phyloP scores from a whole-genome alignment of 192 early-diverging fungal species.

The Coemansia sp. region DNA sequence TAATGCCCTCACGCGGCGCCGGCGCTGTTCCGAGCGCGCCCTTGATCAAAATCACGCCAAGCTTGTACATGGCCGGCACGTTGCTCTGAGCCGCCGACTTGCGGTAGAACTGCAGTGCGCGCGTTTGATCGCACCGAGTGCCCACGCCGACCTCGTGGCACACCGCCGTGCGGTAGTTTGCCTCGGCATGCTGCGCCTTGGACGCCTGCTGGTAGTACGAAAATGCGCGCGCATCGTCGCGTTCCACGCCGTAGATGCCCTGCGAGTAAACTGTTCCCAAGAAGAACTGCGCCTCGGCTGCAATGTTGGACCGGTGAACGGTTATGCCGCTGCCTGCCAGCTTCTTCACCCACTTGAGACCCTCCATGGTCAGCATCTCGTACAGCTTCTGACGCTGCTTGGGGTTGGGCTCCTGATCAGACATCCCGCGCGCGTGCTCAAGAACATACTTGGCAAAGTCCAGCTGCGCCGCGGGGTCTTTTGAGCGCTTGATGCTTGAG shows the following conservation, averaged over 20 bases:
- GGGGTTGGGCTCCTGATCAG: slow-evolving; percentile 63
- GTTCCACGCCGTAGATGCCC: slow-evolving; percentile 73
- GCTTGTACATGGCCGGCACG: slow-evolving; percentile 96
- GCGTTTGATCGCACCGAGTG: slow-evolving; percentile 77
- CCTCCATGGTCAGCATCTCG: slow-evolving; percentile 76
- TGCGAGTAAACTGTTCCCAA: slow-evolving; percentile 88
- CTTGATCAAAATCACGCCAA: slow-evolving; percentile 89
- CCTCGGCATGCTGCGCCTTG: slow-evolving; percentile 87
- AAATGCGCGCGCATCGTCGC: slow-evolving; percentile 91
- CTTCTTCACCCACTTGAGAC: slow-evolving; percentile 83
- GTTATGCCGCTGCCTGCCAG: slow-evolving; percentile 68
- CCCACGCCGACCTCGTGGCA: slow-evolving; percentile 97
- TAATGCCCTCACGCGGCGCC: slow-evolving; percentile 89
- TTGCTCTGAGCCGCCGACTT: slow-evolving; percentile 91
- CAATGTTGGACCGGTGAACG: slow-evolving; percentile 69
- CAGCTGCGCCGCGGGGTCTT: slow-evolving; percentile 76
- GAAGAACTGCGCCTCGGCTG: slow-evolving; percentile 90
- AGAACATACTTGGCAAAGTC: slow-evolving; percentile 89
- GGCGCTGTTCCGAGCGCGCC: slow-evolving; percentile 73
- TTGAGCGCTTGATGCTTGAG: slow-evolving; percentile 53
- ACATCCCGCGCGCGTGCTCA: slow-evolving; percentile 70
- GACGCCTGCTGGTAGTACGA: slow-evolving; percentile 87
- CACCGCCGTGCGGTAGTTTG: slow-evolving; percentile 92
- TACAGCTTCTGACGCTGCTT: slow-evolving; percentile 72
- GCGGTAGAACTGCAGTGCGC: slow-evolving; percentile 88